These are phyloP conservation scores for Exsudoporus floridanus DNA, from an alignment of 1,284 basidiomycete genomes.

Conservation along the genomic window DNA sequence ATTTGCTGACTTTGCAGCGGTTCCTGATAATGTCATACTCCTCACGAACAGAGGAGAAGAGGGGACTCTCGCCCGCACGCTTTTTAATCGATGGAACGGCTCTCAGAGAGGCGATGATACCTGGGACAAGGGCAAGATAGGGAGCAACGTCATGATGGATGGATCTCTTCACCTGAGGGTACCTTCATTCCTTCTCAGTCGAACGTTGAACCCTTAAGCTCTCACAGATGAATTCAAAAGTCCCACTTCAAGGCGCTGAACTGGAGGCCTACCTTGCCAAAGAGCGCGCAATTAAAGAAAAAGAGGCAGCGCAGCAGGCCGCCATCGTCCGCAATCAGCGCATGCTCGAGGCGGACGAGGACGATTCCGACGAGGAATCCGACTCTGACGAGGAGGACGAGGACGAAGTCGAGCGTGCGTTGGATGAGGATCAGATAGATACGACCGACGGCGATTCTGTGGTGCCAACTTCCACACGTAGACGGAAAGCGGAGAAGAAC, in stretches of 20 bases:
- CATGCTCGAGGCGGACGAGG: constrained; percentile 88
- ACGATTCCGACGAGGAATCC: constrained; percentile 58
- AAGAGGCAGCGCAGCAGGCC: constrained; percentile 84
- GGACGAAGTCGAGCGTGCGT: constrained; percentile 64
- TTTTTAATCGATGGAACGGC: constrained; percentile 87
- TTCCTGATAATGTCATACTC: constrained; percentile 82
- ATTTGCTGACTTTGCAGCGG: constrained; percentile 81
- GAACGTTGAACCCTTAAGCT: constrained; percentile 11
- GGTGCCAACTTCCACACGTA: constrained; percentile 18
- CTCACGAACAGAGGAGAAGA: constrained; percentile 79
- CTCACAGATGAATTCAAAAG: constrained; percentile 79
- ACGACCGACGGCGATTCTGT: constrained; percentile 36
- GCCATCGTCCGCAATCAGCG: constrained; percentile 80
- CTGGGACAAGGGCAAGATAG: constrained; percentile 89
- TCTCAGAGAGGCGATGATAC: constrained; percentile 75
- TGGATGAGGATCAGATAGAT: constrained; percentile 54
- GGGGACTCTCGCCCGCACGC: constrained; percentile 72
- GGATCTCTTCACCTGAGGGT: constrained; percentile 68
- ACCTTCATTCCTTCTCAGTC: constrained; percentile 19
- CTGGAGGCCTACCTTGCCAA: constrained; percentile 79
- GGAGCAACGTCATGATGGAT: constrained; percentile 78
- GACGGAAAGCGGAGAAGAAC: constrained; percentile 49
- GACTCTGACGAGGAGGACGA: constrained; percentile 64
- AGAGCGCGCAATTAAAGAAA: constrained; percentile 81
- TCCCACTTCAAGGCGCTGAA: constrained; percentile 84